phyloP scores from a whole-genome alignment of 2,329 filamentous ascomycete genomes.

The Beauveria sp. region DNA sequence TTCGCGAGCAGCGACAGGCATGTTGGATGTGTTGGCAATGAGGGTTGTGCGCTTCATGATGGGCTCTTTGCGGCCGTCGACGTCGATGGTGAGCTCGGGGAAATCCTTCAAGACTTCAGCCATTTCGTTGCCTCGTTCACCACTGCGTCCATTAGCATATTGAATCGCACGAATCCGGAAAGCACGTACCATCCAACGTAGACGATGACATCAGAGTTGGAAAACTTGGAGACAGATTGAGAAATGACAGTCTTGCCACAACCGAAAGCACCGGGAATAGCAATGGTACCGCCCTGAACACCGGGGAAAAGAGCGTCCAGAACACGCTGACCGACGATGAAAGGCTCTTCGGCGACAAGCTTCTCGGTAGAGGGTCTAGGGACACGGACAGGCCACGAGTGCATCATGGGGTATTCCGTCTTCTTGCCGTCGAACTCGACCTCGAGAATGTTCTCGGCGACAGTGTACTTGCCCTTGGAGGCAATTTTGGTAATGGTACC shows the following conservation, averaged over 20 bases:
- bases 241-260: slow-evolving; percentile 99
- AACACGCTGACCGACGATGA: slow-evolving; percentile 94
- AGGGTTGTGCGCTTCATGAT: slow-evolving; percentile 99
- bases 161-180: slow-evolving; percentile 23
- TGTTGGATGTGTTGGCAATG: slow-evolving; percentile 99
- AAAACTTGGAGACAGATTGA: slow-evolving; percentile 98
- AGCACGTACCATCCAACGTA: slow-evolving; percentile 65
- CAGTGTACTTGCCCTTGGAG: slow-evolving; percentile 84
- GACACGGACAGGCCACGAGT: slow-evolving; percentile 95
- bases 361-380: slow-evolving; percentile 89
- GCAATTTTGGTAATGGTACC: slow-evolving; percentile 91
- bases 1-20: slow-evolving; percentile 97
- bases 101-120: slow-evolving; percentile 99
- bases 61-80: slow-evolving; percentile 89
- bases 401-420: slow-evolving; percentile 95
- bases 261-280: slow-evolving; percentile 95
- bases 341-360: slow-evolving; percentile 78
- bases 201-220: slow-evolving; percentile 97
- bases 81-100: slow-evolving; percentile 90
- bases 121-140: slow-evolving; percentile 98
- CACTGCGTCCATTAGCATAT: slow-evolving; percentile 23
- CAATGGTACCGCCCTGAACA: slow-evolving; percentile 95
- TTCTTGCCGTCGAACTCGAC: slow-evolving; percentile 96
- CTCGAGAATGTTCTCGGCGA: slow-evolving; percentile 88
- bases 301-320: slow-evolving; percentile 92